A percentile compares a stretch with the other conserved stretches of the same genome.
Conservation (phyloP, 345 rosid species). For the Linum lewisii region DNA sequence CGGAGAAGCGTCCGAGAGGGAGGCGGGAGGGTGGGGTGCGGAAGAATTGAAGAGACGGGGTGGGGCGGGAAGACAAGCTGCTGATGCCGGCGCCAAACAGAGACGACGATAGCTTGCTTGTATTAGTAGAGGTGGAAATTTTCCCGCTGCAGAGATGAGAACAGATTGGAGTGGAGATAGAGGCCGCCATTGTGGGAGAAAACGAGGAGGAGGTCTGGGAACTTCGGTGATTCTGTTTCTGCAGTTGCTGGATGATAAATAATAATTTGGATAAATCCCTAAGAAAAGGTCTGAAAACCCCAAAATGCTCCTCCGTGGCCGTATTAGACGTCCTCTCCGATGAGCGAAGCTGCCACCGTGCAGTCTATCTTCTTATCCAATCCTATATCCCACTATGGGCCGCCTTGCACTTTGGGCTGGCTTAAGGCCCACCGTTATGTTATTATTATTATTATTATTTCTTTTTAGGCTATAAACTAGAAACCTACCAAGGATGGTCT, state of each 20-base stretch:
- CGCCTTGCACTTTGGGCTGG: too few relatives aligned
- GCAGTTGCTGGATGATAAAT: not conserved
- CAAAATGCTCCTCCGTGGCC: too few relatives aligned
- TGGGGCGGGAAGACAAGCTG: conserved; percentile 40
- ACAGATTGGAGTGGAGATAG: conserved; percentile 2
- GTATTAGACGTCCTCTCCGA: too few relatives aligned
- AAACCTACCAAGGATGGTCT: too few relatives aligned
- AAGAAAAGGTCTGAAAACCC: too few relatives aligned
- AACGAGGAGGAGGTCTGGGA: conserved; percentile 6
- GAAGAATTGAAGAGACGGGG: conserved; percentile 39
- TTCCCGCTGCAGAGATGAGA: conserved; percentile 12
- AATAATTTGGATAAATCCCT: conserved; percentile 20
- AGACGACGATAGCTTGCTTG: not conserved
- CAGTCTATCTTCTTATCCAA: too few relatives aligned
- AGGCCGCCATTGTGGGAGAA: conserved; percentile 3
- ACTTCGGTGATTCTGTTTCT: too few relatives aligned
- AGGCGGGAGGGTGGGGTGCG: conserved; percentile 33
- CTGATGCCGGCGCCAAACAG: not conserved
- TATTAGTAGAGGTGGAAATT: conserved; percentile 25
- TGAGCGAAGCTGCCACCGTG: too few relatives aligned
- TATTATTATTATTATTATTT: too few relatives aligned
- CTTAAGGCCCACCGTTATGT: too few relatives aligned
- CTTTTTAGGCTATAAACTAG: too few relatives aligned
- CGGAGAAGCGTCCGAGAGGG: conserved; percentile 51
- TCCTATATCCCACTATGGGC: too few relatives aligned